Evolutionary conservation across 2,329 filamentous ascomycete genomes (phyloP), one percentile per base, ranked within the genome.

Genomic region (Verticillium nubilum): DNA sequence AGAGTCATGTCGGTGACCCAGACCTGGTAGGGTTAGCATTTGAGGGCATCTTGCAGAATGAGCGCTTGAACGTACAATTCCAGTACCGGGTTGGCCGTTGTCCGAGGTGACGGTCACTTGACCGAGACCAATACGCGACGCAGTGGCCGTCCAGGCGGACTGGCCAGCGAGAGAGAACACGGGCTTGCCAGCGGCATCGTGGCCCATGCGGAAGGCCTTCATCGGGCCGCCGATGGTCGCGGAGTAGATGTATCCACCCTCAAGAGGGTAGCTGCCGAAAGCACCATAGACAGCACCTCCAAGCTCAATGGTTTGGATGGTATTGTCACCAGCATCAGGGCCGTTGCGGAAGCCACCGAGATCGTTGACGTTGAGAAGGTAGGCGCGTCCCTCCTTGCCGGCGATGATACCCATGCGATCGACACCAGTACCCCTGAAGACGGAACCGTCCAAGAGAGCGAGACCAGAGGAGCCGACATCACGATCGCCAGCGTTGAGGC

Each of bases 221-320:
- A 65, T 31, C 66, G 64, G 55, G 58, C 67, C 55, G 66, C 69
- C 27, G 66, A 70, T 57, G 65, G 70, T 56, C 50, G 61, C 57
- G 15, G 56, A 61, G 31, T 78, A 78, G 60, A 78, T 72, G 54
- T 73, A 78, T 12, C 76, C 76, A 23, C 76, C 76, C 62, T 77
- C 76, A 1, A 71, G 62, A 1, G 76, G 76, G 59, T 77, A 78
- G 12, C 73, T 74, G 13, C 73, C 76, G 23, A 67, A 66, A 15
- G 70, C 73, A 26, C 72, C 73, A 58, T 73, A 76, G 9, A 76
- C 66, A 1, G 73, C 69, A 17, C 68, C 66, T 3, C 66, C 65
- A 9, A 69, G 70, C 33, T 67, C 64, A 27, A 74, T 70, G 2
- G 70, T 73, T 61, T 77, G 74, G 23, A 78, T 58, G 19, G 74